Percentiles rank a stretch among this genome's conserved stretches.
These are phyloP conservation scores for Wallacemonas sp. DNA, from an alignment of 208 protist genomes.

Conservation along the genomic window DNA sequence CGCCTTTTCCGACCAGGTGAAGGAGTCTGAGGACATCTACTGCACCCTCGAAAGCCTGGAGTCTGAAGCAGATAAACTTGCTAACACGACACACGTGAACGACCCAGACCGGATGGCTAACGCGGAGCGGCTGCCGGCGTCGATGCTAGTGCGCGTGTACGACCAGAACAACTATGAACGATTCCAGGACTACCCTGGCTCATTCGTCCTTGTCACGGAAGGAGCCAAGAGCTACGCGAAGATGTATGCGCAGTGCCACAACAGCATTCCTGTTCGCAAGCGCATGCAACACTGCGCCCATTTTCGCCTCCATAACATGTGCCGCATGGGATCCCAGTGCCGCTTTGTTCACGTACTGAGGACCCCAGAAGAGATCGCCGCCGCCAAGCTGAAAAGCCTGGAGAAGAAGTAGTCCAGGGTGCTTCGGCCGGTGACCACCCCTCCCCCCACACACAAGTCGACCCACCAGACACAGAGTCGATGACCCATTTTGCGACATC, in stretches of 20 bases:
- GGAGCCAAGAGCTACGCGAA: slow-evolving; percentile 61
- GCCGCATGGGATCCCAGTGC: slow-evolving; percentile 70
- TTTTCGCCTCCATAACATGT: slow-evolving; percentile 82
- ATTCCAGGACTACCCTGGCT: slow-evolving; percentile 61
- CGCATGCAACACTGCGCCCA: slow-evolving; percentile 90
- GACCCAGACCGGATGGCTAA: slow-evolving; percentile 41
- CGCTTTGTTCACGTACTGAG: slow-evolving; percentile 81
- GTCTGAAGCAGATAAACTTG: slow-evolving; percentile 23
- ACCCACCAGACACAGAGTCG: too few species aligned
- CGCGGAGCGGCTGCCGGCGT: slow-evolving; percentile 49
- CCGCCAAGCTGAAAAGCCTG: slow-evolving; percentile 13
- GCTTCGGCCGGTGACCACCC: too few species aligned
- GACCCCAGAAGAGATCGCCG: slow-evolving; percentile 23
- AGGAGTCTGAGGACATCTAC: slow-evolving; percentile 51
- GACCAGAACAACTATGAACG: slow-evolving; percentile 78
- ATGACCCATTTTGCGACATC: too few species aligned
- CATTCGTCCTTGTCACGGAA: slow-evolving; percentile 68
- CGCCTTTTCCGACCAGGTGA: not conserved
- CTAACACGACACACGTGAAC: slow-evolving; percentile 65
- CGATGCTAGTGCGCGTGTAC: slow-evolving; percentile 76
- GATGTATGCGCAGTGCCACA: slow-evolving; percentile 40
- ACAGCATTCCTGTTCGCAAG: slow-evolving; percentile 52
- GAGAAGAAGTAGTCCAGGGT: slow-evolving; percentile 18
- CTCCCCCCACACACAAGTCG: too few species aligned
- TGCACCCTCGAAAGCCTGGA: slow-evolving; percentile 45